Evolutionary conservation across 805 yeast species (phyloP).

Genomic region (Ogataea trehaloabstinens): DNA sequence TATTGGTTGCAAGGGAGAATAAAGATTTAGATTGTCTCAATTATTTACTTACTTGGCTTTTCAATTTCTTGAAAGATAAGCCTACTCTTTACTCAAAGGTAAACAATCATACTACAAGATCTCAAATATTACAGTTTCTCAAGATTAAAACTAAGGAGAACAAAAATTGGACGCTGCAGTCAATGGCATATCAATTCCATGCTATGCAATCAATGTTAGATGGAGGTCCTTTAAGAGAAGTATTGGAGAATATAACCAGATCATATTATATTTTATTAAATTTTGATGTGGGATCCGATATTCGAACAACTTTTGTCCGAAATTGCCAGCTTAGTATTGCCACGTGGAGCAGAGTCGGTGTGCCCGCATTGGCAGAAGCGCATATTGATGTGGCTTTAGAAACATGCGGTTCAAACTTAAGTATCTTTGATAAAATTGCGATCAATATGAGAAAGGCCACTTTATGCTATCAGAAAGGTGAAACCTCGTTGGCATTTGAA

Average conservation of each 20-base stretch:
- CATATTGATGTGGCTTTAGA: constrained; percentile 48
- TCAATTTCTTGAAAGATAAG: constrained; percentile 63
- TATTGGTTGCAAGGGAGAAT: constrained; percentile 82
- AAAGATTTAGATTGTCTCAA: constrained; percentile 72
- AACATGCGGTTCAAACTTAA: constrained; percentile 32
- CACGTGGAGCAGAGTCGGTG: constrained; percentile 54
- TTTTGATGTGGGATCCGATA: constrained; percentile 36
- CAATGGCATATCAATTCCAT: constrained; percentile 67
- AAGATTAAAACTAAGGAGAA: constrained; percentile 52
- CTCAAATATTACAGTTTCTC: constrained; percentile 64
- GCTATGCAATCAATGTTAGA: constrained; percentile 52
- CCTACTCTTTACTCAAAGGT: constrained; percentile 50
- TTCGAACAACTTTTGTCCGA: constrained; percentile 39
- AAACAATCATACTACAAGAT: constrained; percentile 45
- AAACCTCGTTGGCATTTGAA: constrained; percentile 38
- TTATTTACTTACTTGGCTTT: constrained; percentile 70
- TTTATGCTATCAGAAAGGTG: constrained; percentile 37
- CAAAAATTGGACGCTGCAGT: constrained; percentile 44
- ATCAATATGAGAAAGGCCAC: constrained; percentile 40
- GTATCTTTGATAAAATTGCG: constrained; percentile 39
- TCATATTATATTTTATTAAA: constrained; percentile 55
- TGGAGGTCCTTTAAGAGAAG: constrained; percentile 44
- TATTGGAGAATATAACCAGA: constrained; percentile 56
- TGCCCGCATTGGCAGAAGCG: constrained; percentile 41
- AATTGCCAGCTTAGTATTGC: constrained; percentile 45